Base-by-base conservation (phyloP, 257 asterid genomes). In the Solanum tarapatanum region DNA sequence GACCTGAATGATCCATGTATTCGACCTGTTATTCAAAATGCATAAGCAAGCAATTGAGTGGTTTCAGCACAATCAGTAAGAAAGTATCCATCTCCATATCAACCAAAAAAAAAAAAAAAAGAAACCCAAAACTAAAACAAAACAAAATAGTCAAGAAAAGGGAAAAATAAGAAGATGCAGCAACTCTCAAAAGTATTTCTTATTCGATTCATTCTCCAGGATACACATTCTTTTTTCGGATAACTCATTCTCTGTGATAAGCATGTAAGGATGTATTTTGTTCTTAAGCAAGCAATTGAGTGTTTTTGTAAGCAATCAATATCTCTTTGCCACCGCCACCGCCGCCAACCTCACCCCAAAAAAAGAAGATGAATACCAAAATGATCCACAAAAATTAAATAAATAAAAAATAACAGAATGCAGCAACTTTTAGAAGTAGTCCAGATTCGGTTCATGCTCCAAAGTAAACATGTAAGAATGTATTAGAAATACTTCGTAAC, bases 1-100 rank as follows among this genome's bases (percentile, higher is more conserved):
- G 96, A 87, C 99, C 99, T n/a, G 95, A 94, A 88, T 93, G 96
- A 91, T 97, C 99, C 55, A 90, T 80, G 92, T 94, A 97, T 88
- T 94, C 98, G 36, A 97, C 99, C 99, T 97, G 93, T 32, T 74
- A 45, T 77, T 88, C 69, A 17, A 23, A 48, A 87, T 39, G 35
- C 41, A 70, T 85, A 41, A 68, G 32, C 62, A 85, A 69, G 69
- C 83, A 70, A 69, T 26, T 14, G 43, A 24, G 82, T 24, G 30
- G 19, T 39, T 39, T 80, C 39, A 4, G 66, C 37, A 43, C 84
- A 80, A 80, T 26, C 84, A 79, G 23, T 79, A 26, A 39, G 23
- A 43, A 79, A 43, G 26, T 24, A 79, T 43, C 64, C 24, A 14
- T 14, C 62, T 9, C 64, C 14, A 0, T 23, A 58, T 16, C 37